Base-by-base conservation (phyloP, 163 green algal species). In the Scenedesmus sp. region DNA sequence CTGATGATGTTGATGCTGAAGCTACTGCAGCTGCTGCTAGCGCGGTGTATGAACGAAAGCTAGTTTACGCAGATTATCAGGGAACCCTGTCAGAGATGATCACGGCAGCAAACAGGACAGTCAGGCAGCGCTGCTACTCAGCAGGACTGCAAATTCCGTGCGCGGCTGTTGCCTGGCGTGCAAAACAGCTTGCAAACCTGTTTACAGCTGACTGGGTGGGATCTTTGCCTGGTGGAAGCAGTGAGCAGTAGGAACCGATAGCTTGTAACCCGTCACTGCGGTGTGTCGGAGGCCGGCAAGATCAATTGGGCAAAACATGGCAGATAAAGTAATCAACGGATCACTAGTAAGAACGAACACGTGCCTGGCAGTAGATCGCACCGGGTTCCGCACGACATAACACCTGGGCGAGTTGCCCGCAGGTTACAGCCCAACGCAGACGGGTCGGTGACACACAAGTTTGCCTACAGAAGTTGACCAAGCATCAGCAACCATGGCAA, bases 401-500 rank as follows among this genome's bases (percentile, higher is more conserved):
- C 23, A 46, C 34, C 34, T 46, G 34, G 34, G 34, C 34, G 34
- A 46, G 34, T 46, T 46, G 34, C 34, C 34, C 34, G 34, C 34
- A 46, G 34, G 34, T 1, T 46, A 46, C 34, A 0, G 34, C 34
- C 34, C 34, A 46, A 46, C 0, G 34, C 34, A 46, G 34, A 46
- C 34, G 34, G 34, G 34, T 46, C 34, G 34, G 34, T 46, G 34
- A 46, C 34, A 46, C 34, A 46, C 0, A 46, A 46, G 54, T 2
- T 87, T 18, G 52, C 23, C 12, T 4, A 59, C n/a, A 59, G 55
- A 46, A 54, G 26, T 16, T 6, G 18, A 16, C 55, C 46, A 77
- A 60, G 59, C 13, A 84, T 20, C 26, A 60, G 87, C 87, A 34
- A 86, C 12, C 20, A 93, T 90, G n/a, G 20, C 82, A 0, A 84